Percentiles rank a stretch among this genome's conserved stretches.
Evolutionary conservation across 2,329 filamentous ascomycete genomes (phyloP).

Genomic region (Trematosphaeria pertusa): DNA sequence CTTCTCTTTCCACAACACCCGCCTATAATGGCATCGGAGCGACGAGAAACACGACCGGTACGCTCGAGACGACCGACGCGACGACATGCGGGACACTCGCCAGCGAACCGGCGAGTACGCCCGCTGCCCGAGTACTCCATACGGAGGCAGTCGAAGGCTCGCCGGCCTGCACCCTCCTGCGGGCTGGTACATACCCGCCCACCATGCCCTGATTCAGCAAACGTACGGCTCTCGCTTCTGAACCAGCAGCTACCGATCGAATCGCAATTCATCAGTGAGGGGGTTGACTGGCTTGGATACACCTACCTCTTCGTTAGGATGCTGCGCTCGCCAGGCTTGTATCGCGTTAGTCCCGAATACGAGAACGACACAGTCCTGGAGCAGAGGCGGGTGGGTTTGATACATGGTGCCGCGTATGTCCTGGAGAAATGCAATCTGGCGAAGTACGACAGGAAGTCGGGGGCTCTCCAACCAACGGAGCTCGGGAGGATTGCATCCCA

Average conservation of each 20-base stretch:
- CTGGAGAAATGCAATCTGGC: slow-evolving; percentile 87
- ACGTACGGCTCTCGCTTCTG: slow-evolving; percentile 89
- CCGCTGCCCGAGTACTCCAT: too few species aligned
- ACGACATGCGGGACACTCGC: too few species aligned
- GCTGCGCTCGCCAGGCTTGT: slow-evolving; percentile 92
- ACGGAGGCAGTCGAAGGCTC: too few species aligned
- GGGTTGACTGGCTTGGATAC: slow-evolving; percentile 98
- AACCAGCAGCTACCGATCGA: slow-evolving; percentile 98
- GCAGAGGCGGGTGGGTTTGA: slow-evolving; percentile 95
- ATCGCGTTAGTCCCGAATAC: slow-evolving; percentile 95
- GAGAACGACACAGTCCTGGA: slow-evolving; percentile 90
- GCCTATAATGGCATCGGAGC: too few species aligned
- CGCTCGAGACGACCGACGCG: too few species aligned
- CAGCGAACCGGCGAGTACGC: too few species aligned
- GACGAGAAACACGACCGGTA: too few species aligned
- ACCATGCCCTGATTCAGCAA: too few species aligned
- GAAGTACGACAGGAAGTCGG: slow-evolving; percentile 95
- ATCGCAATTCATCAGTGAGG: slow-evolving; percentile 93
- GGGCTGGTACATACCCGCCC: too few species aligned
- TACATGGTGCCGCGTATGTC: slow-evolving; percentile 89
- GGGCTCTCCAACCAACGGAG: slow-evolving; percentile 88
- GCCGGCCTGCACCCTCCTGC: too few species aligned
- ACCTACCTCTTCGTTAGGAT: slow-evolving; percentile 98
- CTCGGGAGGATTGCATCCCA: slow-evolving; percentile 95
- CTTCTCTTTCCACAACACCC: too few species aligned